These are phyloP conservation scores for Closterium sp. DNA, from an alignment of 139 green algal species.

Conservation along the genomic window DNA sequence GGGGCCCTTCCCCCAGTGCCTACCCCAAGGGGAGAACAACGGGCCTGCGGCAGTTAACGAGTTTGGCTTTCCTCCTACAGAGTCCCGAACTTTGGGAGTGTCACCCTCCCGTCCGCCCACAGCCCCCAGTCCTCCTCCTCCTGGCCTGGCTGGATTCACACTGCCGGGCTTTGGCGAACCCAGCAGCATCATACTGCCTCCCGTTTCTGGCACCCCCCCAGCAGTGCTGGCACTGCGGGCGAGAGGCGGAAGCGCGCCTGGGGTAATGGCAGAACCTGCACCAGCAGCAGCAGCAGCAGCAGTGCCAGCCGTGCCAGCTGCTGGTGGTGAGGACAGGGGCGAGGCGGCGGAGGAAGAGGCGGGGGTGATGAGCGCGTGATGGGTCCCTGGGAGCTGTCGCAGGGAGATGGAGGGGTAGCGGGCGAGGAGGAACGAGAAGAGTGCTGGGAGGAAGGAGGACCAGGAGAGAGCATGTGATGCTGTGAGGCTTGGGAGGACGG, in stretches of 20 bases:
- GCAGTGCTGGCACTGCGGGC: constrained; percentile 43
- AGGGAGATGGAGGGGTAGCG: background rate
- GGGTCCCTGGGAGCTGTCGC: background rate
- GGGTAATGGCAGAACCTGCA: constrained; percentile 33
- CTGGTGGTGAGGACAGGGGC: background rate
- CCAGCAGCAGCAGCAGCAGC: constrained; percentile 25
- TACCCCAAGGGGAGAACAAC: background rate
- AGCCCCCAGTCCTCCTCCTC: background rate
- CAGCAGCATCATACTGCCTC: background rate
- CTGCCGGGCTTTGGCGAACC: background rate
- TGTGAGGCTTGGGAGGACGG: background rate
- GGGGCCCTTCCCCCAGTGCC: background rate
- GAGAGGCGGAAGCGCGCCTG: constrained; percentile 48
- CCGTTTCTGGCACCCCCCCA: constrained; percentile 3
- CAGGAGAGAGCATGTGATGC: background rate
- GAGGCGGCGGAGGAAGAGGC: background rate
- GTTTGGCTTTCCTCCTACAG: background rate
- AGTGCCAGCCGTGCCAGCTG: background rate
- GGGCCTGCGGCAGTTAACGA: background rate
- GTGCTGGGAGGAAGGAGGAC: background rate
- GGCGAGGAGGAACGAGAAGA: background rate
- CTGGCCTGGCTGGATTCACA: background rate
- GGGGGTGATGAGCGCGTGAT: background rate
- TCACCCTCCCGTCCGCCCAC: background rate
- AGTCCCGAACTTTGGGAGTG: background rate